Evolutionary conservation across 345 rosid species (phyloP).

Genomic region (Euclidium syriacum): DNA sequence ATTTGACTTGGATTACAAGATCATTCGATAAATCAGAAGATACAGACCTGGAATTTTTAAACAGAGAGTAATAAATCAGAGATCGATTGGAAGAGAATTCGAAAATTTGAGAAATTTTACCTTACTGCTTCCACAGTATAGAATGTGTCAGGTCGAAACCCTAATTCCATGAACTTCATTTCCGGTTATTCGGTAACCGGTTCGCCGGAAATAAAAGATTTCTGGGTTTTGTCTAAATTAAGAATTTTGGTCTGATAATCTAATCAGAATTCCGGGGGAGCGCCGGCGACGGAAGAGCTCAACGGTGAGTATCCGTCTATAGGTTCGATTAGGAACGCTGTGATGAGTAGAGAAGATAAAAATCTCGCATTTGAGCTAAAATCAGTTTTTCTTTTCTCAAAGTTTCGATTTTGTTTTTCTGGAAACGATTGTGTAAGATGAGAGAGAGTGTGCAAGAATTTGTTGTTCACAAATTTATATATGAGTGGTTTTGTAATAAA

Average conservation of each 20-base stretch:
- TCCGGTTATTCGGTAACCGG: slow-evolving; percentile 6
- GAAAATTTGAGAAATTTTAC: slow-evolving; percentile 31
- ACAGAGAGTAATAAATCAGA: slow-evolving; percentile 1
- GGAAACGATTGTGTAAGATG: neutral
- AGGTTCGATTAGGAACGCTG: too few relatives aligned
- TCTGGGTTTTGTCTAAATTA: neutral
- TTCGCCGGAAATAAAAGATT: neutral
- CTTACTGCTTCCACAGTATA: slow-evolving; percentile 77
- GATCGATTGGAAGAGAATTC: neutral
- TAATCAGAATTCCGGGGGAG: too few relatives aligned
- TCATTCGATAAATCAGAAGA: slow-evolving; percentile 92
- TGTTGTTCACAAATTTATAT: slow-evolving; percentile 2
- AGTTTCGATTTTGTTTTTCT: neutral
- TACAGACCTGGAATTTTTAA: slow-evolving; percentile 57
- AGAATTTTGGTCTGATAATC: neutral
- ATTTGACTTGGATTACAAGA: slow-evolving; percentile 77
- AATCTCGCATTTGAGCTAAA: neutral
- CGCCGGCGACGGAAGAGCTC: neutral
- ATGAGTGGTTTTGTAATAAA: slow-evolving; percentile 23
- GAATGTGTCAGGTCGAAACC: slow-evolving; percentile 89
- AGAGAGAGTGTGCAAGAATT: slow-evolving; percentile 23
- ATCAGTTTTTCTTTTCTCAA: neutral
- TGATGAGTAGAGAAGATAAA: neutral
- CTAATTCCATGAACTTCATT: slow-evolving; percentile 98
- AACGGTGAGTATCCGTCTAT: neutral